Conservation (phyloP, 305 asterid genomes). For the Stenogyne calaminthoides region DNA sequence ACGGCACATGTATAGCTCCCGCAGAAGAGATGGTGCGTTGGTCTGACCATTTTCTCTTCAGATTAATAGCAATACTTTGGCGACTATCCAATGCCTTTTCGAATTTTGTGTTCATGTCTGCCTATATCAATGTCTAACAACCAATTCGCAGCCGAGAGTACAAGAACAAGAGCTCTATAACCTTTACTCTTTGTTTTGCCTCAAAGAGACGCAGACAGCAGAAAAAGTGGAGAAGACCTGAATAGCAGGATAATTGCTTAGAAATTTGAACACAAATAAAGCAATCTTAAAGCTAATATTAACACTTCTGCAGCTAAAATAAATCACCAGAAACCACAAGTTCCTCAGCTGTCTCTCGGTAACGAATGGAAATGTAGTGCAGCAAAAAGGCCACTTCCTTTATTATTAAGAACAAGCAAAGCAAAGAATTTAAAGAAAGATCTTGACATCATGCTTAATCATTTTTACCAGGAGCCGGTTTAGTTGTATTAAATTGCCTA, state of each 20-base stretch:
- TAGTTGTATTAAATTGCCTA: not conserved
- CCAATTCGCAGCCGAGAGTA: slow-evolving; percentile 47
- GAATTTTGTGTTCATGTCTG: slow-evolving; percentile 67
- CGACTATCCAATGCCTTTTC: slow-evolving; percentile 92
- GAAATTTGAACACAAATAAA: slow-evolving; percentile 11
- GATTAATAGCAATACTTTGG: slow-evolving; percentile 45
- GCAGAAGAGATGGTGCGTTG: slow-evolving; percentile 34
- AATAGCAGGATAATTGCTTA: slow-evolving; percentile 14
- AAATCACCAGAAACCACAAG: slow-evolving; percentile 19
- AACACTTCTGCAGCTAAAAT: slow-evolving; percentile 16
- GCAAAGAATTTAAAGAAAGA: not conserved
- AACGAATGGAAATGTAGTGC: not conserved
- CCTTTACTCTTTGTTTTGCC: slow-evolving; percentile 38
- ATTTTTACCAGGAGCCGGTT: not conserved
- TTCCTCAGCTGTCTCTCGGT: not conserved
- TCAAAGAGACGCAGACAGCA: slow-evolving; percentile 50
- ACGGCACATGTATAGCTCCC: slow-evolving; percentile 45
- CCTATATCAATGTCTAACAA: slow-evolving; percentile 66
- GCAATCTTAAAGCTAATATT: slow-evolving; percentile 8
- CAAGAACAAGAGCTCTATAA: slow-evolving; percentile 35
- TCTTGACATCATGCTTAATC: not conserved
- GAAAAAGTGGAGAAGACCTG: slow-evolving; percentile 31
- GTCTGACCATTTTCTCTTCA: slow-evolving; percentile 72
- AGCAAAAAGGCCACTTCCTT: not conserved
- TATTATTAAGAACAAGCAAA: not conserved